Conservation (phyloP, 768 basidiomycete species). For the Pleurotus salmoneostramineus region DNA sequence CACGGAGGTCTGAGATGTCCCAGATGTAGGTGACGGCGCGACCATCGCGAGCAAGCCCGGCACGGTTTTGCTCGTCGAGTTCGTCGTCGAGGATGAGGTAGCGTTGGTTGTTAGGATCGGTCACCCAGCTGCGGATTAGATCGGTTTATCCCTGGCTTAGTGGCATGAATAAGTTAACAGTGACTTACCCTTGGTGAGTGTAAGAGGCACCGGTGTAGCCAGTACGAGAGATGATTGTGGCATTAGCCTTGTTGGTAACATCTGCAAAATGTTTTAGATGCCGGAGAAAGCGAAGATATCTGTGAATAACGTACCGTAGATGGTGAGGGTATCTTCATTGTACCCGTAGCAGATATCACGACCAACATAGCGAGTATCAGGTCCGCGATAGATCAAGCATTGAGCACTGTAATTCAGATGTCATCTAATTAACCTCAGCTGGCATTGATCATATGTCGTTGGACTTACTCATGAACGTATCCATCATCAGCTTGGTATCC, state of each 20-base stretch:
- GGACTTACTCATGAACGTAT: slow-evolving; percentile 21
- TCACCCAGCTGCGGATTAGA: slow-evolving; percentile 10
- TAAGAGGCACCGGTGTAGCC: slow-evolving; percentile 25
- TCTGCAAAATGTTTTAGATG: slow-evolving; percentile 3
- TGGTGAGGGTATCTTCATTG: slow-evolving; percentile 27
- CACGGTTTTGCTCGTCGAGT: slow-evolving; percentile 17
- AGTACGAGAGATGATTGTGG: slow-evolving; percentile 22
- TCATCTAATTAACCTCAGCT: not conserved
- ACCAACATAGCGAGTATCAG: slow-evolving; percentile 22
- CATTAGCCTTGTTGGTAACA: slow-evolving; percentile 16
- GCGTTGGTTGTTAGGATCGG: slow-evolving; percentile 20
- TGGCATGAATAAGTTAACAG: not conserved
- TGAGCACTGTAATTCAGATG: slow-evolving; percentile 16
- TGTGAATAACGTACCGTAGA: slow-evolving; percentile 12
- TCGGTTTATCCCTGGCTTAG: too few species aligned
- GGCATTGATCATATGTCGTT: not conserved
- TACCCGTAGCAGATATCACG: slow-evolving; percentile 25
- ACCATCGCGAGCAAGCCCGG: slow-evolving; percentile 17
- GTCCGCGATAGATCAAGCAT: slow-evolving; percentile 24
- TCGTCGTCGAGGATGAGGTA: slow-evolving; percentile 27
- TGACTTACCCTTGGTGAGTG: slow-evolving; percentile 27
- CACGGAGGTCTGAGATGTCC: slow-evolving; percentile 22
- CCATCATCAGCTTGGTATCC: slow-evolving; percentile 23
- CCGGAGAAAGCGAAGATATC: not conserved
- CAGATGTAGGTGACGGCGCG: slow-evolving; percentile 25